These are phyloP conservation scores for Rhodofomes roseus DNA, from an alignment of 1,284 basidiomycete species.

Conservation along the genomic window DNA sequence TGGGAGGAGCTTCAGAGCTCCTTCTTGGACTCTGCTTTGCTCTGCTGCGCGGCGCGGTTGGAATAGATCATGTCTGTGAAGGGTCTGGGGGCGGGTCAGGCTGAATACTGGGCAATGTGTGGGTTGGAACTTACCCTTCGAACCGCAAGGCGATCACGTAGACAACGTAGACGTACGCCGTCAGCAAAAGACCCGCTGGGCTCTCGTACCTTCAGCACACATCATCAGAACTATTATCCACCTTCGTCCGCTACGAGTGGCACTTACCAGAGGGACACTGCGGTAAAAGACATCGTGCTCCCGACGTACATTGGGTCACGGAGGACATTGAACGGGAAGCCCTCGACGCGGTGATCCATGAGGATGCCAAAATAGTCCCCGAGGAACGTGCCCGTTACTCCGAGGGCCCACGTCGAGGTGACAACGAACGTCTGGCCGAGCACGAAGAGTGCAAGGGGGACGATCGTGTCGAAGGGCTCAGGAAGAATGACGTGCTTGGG, in stretches of 20 bases:
- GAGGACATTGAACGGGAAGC: conserved; percentile 95
- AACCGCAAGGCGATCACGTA: conserved; percentile 82
- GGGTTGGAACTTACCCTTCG: conserved; percentile 67
- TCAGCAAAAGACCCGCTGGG: conserved; percentile 75
- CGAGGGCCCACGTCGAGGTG: conserved; percentile 88
- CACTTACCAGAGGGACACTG: conserved; percentile 75
- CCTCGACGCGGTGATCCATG: conserved; percentile 83
- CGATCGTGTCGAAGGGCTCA: conserved; percentile 51
- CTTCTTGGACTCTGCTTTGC: conserved; percentile 27
- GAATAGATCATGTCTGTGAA: conserved; percentile 84
- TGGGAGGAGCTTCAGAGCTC: conserved; percentile 22
- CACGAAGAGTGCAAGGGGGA: conserved; percentile 67
- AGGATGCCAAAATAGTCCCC: conserved; percentile 99
- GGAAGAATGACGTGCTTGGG: conserved; percentile 57
- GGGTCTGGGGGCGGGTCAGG: conserved; percentile 41
- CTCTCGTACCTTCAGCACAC: conserved; percentile 63
- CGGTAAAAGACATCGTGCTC: conserved; percentile 84
- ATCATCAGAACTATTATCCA: conserved; percentile 2
- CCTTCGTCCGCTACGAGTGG: conserved; percentile 1
- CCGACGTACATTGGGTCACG: conserved; percentile 96
- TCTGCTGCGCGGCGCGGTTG: conserved; percentile 38
- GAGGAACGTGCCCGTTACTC: conserved; percentile 91
- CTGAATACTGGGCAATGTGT: neutral
- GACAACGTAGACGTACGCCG: conserved; percentile 75
- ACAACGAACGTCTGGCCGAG: conserved; percentile 81